Evolutionary conservation across 2,329 filamentous ascomycete genomes (phyloP), one percentile per base, ranked within the genome.

Genomic region (Trichoderma simmonsii): DNA sequence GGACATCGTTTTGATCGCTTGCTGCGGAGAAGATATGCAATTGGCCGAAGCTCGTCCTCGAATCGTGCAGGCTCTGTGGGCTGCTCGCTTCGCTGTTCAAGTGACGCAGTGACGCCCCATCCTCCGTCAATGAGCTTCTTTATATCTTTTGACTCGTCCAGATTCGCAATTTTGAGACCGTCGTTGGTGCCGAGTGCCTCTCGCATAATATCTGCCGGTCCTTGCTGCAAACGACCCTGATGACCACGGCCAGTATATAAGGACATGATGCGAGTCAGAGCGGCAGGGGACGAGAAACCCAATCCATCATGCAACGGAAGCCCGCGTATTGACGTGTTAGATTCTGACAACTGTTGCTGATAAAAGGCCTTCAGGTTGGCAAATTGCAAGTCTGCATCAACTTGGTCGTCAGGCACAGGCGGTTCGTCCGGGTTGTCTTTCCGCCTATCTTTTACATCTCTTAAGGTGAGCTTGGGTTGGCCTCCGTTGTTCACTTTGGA

Each of bases 1-100:
- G 93, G 92, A 81, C 96, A 99, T 60, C 96, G 93, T 83, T 98
- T 98, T 24, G 94, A 94, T 48, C 95, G 92, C 79, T 98, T 98
- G 0, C 95, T 97, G 71, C 94, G 91, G 15, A 99, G 89, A 2
- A 97, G 87, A 18, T 93, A 92, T 0, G 95, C 91, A 15, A 95
- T 87, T 0, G 96, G 96, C 32, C 93, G 91, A 6, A 98, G 88
- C 24, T 95, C 89, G 68, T 91, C 87, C 2, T 89, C 83, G 78
- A 96, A 95, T 7, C 88, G 89, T 2, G 88, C 83, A 68, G 84
- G 89, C 82, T 82, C 86, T 78, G 84, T 60, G 18, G 57, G 74
- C 73, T 89, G 88, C 15, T 75, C 81, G 62, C 78, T 86, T 81
- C 82, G 81, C 75, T 89, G 88, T 24, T 84, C 81, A 18, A 77